Evolutionary conservation across 768 basidiomycete genomes (phyloP), one percentile per base, ranked within the genome.

Genomic region (Lentinula detonsa): DNA sequence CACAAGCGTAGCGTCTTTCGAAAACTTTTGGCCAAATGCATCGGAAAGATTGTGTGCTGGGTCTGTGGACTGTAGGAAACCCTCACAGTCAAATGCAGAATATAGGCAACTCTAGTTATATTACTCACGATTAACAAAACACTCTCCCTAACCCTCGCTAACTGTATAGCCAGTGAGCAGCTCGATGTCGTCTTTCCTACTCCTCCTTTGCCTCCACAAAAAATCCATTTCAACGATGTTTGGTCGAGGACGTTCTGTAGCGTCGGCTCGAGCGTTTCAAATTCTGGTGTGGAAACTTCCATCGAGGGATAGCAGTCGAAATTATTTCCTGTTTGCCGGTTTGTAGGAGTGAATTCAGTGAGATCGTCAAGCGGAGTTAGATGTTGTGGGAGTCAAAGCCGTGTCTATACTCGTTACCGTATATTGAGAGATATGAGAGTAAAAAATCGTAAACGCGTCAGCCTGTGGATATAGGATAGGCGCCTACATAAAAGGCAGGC

Each of bases 141-240:
- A n/a, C 93, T 96, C 75, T 97, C 89, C 64, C 97, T 86, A 68
- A 82, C 84, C 68, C 87, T 78, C 3, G 97, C 93, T 23, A 98
- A 84, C 68, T 98, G 96, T 60, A 97, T 95, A n/a, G 97, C 97
- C 5, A 98, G 83, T 3, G 94, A 95, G 73, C 95, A 98, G 10
- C 94, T 95, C 4, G 97, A 97, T 0, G 97, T 98, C 2, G 97
- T 99, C 81, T 99, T 99, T 59, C 96, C 95, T 93, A 98, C 97
- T 80, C 95, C 97, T 75, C 93, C 97, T 83, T 98, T 98, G 57
- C 95, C 95, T 80, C 95, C 96, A 70, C 97, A 98, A 72, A 99
- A 99, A 70, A 99, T 98, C 96, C 96, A 99, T 73, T 98, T 97
- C 63, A 98, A 75, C 23, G 87, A 86, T 65, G 83, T 87, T 75